Evolutionary conservation across 2,329 filamentous ascomycete genomes (phyloP), one percentile per base, ranked within the genome.

Genomic region (Hortaea sp.): DNA sequence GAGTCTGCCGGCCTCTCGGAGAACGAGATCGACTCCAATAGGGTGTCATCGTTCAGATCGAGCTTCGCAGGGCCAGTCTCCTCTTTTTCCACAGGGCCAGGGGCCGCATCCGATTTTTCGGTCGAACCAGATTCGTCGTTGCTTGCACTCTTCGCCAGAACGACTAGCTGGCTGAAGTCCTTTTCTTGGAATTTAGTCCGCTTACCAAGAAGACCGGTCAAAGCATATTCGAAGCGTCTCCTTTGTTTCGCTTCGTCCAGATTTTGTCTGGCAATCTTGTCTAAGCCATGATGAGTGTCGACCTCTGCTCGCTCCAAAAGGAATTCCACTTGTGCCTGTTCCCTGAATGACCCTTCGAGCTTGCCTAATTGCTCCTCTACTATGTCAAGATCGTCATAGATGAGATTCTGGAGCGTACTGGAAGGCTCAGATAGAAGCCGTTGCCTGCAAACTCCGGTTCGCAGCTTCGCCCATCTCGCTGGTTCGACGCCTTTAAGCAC

Each of bases 151-250:
- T 80, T 88, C 1, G 92, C 92, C 29, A 97, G 70, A 2, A 98
- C 87, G 1, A 98, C 85, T 29, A 98, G 74, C 64, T 98, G 92
- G 57, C 88, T 95, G 50, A 81, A 81, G 57, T 82, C 84, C 49
- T 80, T 84, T 59, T 88, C 76, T 64, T 94, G 87, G 47, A 81
- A 94, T 55, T 78, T 84, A 1, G 87, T 94, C 49, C 84, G 73
- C 67, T 88, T 97, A 11, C 92, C 92, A 54, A 98, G 67, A 20
- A 86, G 79, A 34, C 92, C 92, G 0, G 88, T 94, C 46, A 98
- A 65, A 0, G 82, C 84, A 65, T 94, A 97, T 12, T 79, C 73
- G 48, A 98, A 86, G 0, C 78, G 76, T n/a, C 81, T 82, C 32
- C 78, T 67, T 39, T 69, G 67, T 0, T 81, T 77, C 0, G 89